phyloP scores from a whole-genome alignment of 345 rosid genomes.

The Crucihimalaya himalaica region DNA sequence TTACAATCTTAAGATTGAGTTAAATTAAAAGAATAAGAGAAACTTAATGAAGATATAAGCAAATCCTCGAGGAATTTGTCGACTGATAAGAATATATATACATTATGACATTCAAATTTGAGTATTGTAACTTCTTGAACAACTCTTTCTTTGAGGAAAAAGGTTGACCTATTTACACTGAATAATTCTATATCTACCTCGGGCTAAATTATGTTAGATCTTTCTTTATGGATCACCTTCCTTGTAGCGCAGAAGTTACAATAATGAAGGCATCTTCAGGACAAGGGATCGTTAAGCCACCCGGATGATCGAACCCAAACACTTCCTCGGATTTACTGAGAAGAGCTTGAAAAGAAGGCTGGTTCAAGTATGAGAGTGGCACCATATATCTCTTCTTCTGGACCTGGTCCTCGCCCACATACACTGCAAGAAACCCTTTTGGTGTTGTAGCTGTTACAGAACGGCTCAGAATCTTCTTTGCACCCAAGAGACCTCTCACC shows the following conservation, averaged over 20 bases:
- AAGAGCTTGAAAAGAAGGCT: conserved; percentile 46
- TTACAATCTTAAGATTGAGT: not conserved
- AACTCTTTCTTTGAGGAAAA: conserved; percentile 13
- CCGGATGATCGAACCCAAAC: conserved; percentile 50
- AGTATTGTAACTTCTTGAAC: conserved; percentile 5
- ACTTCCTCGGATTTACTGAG: conserved; percentile 50
- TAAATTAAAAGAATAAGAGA: no score
- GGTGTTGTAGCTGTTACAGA: conserved; percentile 31
- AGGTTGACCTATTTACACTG: not conserved
- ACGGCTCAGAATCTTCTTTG: conserved; percentile 29
- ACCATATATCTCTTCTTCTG: conserved; percentile 47
- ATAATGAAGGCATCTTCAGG: conserved; percentile 42
- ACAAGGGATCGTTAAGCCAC: conserved; percentile 55
- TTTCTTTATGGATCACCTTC: conserved; percentile 3
- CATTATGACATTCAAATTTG: not conserved
- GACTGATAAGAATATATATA: no score
- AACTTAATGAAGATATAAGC: not conserved
- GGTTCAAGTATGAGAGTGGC: conserved; percentile 47
- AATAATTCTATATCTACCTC: not conserved
- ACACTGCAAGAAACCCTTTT: conserved; percentile 46
- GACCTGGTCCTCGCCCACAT: conserved; percentile 47
- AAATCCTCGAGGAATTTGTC: not conserved
- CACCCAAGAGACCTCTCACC: not conserved
- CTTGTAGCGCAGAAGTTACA: conserved; percentile 36
- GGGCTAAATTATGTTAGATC: not conserved